A percentile compares a stretch with the other conserved stretches of the same genome.
These are phyloP conservation scores for Tricholoma bakamatsutake DNA, from an alignment of 768 basidiomycete species.

Conservation along the genomic window DNA sequence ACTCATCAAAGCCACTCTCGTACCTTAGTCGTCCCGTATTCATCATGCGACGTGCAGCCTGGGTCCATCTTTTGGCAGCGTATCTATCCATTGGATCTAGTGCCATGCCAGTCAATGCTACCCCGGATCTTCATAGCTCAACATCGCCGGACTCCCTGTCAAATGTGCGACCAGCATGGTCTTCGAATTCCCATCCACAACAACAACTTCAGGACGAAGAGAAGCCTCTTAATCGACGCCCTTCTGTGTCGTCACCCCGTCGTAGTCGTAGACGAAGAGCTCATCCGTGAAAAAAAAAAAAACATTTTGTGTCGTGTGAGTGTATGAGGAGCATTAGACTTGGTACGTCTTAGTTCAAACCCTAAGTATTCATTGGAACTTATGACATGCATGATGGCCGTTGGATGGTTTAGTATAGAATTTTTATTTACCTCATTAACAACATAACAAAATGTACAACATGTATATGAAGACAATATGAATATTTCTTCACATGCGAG, in stretches of 20 bases:
- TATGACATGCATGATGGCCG: no score
- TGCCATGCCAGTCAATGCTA: not conserved
- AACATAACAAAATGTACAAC: no score
- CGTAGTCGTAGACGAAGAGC: conserved; percentile 14
- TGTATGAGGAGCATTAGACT: not conserved
- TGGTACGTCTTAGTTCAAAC: no score
- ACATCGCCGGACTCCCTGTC: not conserved
- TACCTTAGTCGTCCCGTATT: not conserved
- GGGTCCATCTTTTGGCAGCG: not conserved
- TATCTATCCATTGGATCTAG: not conserved
- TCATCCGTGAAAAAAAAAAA: conserved; percentile 10
- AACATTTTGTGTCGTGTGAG: not conserved
- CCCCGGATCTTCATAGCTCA: not conserved
- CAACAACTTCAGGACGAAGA: conserved; percentile 2
- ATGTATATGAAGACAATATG: no score
- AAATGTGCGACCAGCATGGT: conserved; percentile 5
- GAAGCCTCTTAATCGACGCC: conserved; percentile 6
- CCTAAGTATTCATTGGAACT: no score
- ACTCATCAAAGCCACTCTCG: not conserved
- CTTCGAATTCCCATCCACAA: not conserved
- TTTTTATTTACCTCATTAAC: no score
- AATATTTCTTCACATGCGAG: no score
- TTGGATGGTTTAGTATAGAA: no score
- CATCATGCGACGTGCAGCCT: not conserved
- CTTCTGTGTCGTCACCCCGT: conserved; percentile 10